Conservation (phyloP, 2,329 filamentous ascomycete species). For the Orbilia quercus region DNA sequence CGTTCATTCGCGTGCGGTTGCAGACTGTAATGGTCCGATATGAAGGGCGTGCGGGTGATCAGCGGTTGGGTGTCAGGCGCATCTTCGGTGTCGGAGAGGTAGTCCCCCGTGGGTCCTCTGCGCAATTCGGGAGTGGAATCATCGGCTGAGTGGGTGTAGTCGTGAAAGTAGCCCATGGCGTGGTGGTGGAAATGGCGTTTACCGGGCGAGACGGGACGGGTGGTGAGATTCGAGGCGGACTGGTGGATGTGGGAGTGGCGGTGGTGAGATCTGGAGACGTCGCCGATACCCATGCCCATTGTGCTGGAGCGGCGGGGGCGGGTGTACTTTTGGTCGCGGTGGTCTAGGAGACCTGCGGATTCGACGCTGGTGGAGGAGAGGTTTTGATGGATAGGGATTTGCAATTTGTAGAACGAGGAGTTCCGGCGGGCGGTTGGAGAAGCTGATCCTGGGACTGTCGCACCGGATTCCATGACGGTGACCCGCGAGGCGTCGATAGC, state of each 20-base stretch:
- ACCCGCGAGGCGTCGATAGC: slow-evolving; percentile 25
- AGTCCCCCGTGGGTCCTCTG: slow-evolving; percentile 49
- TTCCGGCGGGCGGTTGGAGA: slow-evolving; percentile 22
- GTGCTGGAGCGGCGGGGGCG: slow-evolving; percentile 73
- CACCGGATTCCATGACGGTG: slow-evolving; percentile 4
- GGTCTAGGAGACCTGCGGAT: slow-evolving; percentile 86
- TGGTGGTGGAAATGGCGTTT: slow-evolving; percentile 38
- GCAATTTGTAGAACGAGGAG: slow-evolving; percentile 42
- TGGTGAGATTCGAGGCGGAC: slow-evolving; percentile 1
- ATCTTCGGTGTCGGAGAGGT: slow-evolving; percentile 49
- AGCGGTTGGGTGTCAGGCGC: slow-evolving; percentile 39
- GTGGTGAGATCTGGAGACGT: slow-evolving; percentile 14
- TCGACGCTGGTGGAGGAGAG: slow-evolving; percentile 87
- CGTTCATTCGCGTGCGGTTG: slow-evolving; percentile 34
- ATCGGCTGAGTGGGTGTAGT: slow-evolving; percentile 30
- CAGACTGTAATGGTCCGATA: slow-evolving; percentile 7
- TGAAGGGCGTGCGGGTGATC: slow-evolving; percentile 9
- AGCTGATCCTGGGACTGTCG: background rate
- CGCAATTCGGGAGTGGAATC: slow-evolving; percentile 45
- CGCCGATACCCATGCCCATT: slow-evolving; percentile 49
- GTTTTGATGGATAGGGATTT: slow-evolving; percentile 65
- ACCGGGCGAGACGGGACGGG: slow-evolving; percentile 14
- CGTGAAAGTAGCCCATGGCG: slow-evolving; percentile 38
- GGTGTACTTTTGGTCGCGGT: slow-evolving; percentile 69
- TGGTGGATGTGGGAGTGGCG: slow-evolving; percentile 16